Percentiles rank a stretch among this genome's conserved stretches.
Evolutionary conservation across 106 monocot species (phyloP).

Genomic region (Allium fistulosum): DNA sequence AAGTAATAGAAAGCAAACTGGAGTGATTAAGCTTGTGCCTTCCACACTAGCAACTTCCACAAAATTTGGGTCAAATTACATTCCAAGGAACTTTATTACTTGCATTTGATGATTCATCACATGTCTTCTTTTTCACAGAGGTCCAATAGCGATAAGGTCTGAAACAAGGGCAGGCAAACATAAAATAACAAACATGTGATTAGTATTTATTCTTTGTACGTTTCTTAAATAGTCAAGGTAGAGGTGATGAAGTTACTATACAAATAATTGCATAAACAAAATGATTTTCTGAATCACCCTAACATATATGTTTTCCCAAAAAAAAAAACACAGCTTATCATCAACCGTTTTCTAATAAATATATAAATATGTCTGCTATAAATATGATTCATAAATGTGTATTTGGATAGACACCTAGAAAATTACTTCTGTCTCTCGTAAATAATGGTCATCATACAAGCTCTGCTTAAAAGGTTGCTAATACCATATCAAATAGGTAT

Average conservation of each 20-base stretch:
- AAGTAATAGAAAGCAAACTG: no score
- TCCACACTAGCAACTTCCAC: no score
- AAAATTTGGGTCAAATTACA: no score
- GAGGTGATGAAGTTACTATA: not conserved
- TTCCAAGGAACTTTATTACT: no score
- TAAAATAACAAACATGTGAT: not conserved
- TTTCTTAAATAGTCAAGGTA: no score
- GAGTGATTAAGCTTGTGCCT: no score
- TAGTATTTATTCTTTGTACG: not conserved
- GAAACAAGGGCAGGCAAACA: not conserved
- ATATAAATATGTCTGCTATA: not conserved
- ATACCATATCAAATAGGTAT: no score
- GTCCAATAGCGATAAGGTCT: constrained; percentile 40
- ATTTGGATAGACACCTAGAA: no score
- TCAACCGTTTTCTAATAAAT: not conserved
- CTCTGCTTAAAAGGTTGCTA: no score
- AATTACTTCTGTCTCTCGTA: no score
- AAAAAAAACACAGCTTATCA: not conserved
- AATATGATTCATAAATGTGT: no score
- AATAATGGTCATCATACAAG: no score
- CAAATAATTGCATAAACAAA: not conserved
- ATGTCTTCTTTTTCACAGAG: constrained; percentile 37
- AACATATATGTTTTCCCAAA: not conserved
- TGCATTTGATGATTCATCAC: constrained; percentile 2
- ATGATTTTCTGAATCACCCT: not conserved